phyloP scores from a whole-genome alignment of 192 early-diverging fungal genomes.

The Backusella luteola region DNA sequence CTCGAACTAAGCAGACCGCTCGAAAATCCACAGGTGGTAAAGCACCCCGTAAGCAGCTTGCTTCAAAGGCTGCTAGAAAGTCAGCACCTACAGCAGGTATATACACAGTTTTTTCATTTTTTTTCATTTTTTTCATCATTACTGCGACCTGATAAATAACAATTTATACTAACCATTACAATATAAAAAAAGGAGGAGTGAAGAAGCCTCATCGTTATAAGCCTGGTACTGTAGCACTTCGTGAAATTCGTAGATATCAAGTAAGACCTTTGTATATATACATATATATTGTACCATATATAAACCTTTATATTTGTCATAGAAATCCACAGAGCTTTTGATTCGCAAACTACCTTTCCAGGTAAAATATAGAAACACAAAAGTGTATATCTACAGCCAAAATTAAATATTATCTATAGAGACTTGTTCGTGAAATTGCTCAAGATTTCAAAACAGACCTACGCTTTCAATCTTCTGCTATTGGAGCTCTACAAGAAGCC shows the following conservation, averaged over 20 bases:
- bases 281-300: background rate
- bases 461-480: constrained; percentile 99
- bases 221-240: constrained; percentile 88
- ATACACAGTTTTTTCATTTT: background rate
- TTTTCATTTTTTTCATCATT: background rate
- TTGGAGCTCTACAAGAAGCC: constrained; percentile 98
- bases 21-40: constrained; percentile 99
- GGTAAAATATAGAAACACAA: constrained; percentile 27
- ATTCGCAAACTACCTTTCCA: constrained; percentile 94
- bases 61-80: constrained; percentile 96
- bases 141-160: background rate
- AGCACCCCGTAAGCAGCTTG: constrained; percentile 95
- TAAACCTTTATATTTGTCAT: background rate
- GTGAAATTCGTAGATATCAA: constrained; percentile 92
- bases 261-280: background rate
- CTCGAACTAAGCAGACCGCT: constrained; percentile 87
- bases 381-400: background rate
- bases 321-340: constrained; percentile 92
- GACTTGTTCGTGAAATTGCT: constrained; percentile 97
- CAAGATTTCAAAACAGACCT: constrained; percentile 99
- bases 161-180: background rate
- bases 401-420: constrained; percentile 23
- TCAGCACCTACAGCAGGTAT: constrained; percentile 79
- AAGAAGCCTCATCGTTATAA: constrained; percentile 89
- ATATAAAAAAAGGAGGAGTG: constrained; percentile 63